Conservation (phyloP, 257 asterid genomes). For the Mentha longifolia region DNA sequence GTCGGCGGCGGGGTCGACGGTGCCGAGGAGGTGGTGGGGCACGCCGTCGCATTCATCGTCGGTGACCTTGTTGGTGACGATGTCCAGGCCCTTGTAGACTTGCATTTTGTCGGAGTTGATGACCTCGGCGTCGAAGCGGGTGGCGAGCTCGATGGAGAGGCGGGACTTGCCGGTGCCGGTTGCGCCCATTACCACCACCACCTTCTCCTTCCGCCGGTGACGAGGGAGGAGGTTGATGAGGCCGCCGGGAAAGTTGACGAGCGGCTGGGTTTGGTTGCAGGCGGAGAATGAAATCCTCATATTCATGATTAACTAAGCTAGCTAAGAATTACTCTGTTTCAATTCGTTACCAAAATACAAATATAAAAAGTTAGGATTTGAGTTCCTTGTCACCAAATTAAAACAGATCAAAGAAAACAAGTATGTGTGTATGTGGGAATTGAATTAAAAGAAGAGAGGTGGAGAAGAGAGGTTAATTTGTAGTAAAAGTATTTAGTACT, state of each 20-base stretch:
- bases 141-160: slow-evolving; percentile 77
- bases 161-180: slow-evolving; percentile 90
- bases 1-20: slow-evolving; percentile 50
- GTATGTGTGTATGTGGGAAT: too few species aligned
- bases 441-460: too few species aligned
- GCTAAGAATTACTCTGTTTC: slow-evolving; percentile 8
- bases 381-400: too few species aligned
- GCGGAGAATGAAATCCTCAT: slow-evolving; percentile 47
- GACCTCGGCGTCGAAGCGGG: slow-evolving; percentile 63
- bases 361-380: too few species aligned
- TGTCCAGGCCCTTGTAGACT: slow-evolving; percentile 60
- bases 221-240: slow-evolving; percentile 46
- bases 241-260: slow-evolving; percentile 58
- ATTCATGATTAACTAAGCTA: background rate
- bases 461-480: too few species aligned
- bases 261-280: slow-evolving; percentile 54
- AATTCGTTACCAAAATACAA: too few species aligned
- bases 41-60: slow-evolving; percentile 63
- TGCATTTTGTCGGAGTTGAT: slow-evolving; percentile 87
- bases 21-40: slow-evolving; percentile 73
- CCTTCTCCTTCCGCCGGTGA: slow-evolving; percentile 66
- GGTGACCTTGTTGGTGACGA: slow-evolving; percentile 64
- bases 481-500: too few species aligned
- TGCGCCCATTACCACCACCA: slow-evolving; percentile 77
- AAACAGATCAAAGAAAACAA: too few species aligned